Percentiles rank a stretch among this genome's conserved stretches.
These are phyloP conservation scores for Medicago ruthenica DNA, from an alignment of 306 rosid species.

Conservation along the genomic window DNA sequence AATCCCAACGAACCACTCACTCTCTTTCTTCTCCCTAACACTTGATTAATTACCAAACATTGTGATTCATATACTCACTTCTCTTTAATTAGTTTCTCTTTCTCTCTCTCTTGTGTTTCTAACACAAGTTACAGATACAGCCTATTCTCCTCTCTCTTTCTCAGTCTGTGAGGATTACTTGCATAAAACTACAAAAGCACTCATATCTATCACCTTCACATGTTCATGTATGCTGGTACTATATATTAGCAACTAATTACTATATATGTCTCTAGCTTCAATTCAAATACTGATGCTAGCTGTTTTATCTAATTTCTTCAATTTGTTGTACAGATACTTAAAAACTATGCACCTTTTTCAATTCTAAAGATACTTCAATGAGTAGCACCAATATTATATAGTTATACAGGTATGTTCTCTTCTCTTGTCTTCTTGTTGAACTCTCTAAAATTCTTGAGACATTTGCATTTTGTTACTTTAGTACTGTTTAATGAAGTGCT, in stretches of 20 bases:
- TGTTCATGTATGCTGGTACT: conserved; percentile 37
- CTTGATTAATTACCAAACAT: conserved; percentile 49
- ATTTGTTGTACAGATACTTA: conserved; percentile 40
- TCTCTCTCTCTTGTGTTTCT: conserved; percentile 40
- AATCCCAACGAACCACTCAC: conserved; percentile 69
- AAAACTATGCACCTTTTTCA: conserved; percentile 39
- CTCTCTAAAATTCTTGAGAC: conserved; percentile 29
- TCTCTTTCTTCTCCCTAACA: conserved; percentile 43
- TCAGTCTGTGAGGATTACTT: conserved; percentile 48
- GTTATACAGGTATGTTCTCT: conserved; percentile 46
- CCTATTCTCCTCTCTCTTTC: conserved; percentile 25
- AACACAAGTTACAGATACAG: conserved; percentile 34
- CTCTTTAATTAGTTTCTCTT: conserved; percentile 47
- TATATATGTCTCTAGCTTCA: conserved; percentile 34
- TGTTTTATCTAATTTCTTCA: conserved; percentile 47
- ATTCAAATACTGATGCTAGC: conserved; percentile 35
- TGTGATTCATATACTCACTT: conserved; percentile 24
- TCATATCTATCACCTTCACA: conserved; percentile 42
- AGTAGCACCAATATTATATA: conserved; percentile 27
- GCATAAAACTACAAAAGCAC: conserved; percentile 49
- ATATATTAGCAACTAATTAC: conserved; percentile 22
- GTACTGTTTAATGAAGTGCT: conserved; percentile 30
- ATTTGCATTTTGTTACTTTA: conserved; percentile 11
- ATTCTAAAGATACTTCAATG: conserved; percentile 27
- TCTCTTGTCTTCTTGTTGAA: conserved; percentile 43